Base-by-base conservation (phyloP, 23 red algal genomes). In the Gracilaria domingensis region DNA sequence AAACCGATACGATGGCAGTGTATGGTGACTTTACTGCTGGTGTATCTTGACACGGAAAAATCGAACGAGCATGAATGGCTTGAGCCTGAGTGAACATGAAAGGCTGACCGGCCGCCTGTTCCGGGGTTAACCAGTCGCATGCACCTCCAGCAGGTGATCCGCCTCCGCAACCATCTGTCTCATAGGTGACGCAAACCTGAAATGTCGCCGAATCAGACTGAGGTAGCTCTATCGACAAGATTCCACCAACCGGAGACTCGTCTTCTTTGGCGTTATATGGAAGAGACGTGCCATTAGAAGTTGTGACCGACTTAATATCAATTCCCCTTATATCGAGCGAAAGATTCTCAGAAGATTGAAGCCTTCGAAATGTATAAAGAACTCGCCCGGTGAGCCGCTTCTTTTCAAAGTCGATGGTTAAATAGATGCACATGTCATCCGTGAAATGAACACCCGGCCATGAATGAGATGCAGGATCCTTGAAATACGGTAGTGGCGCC, bases 21-120 rank as follows among this genome's bases (percentile, higher is more conserved):
- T 91, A 95, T 39, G 93, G 83, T 25, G 73, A 29, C 47, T 95
- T 95, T 55, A 85, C 93, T 36, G 84, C 86, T n/a, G 93, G 93
- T 13, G 85, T 95, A 45, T 95, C 93, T 64, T 95, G 93, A 71
- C 93, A 95, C 23, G 93, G 93, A 74, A 95, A 72, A 40, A 95
- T 74, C 56, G 93, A 95, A 47, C 93, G 93, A 9, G 93, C 93
- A 74, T 95, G 93, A 30, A 95, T 95, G 0, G 83, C 56, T 70
- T 95, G 82, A 54, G 83, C 66, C 36, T 95, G 93, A 13, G 93
- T 95, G 75, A 95, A 95, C 33, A 89, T 38, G 54, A 82, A 95
- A 18, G 93, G 93, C 25, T 79, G 72, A 66, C 56, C 73, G 33
- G 77, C 86, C 33, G 93, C 85, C 62, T 89, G 85, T 25, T 66